phyloP scores from a whole-genome alignment of 2,329 filamentous ascomycete species.

The Fusarium sp. region DNA sequence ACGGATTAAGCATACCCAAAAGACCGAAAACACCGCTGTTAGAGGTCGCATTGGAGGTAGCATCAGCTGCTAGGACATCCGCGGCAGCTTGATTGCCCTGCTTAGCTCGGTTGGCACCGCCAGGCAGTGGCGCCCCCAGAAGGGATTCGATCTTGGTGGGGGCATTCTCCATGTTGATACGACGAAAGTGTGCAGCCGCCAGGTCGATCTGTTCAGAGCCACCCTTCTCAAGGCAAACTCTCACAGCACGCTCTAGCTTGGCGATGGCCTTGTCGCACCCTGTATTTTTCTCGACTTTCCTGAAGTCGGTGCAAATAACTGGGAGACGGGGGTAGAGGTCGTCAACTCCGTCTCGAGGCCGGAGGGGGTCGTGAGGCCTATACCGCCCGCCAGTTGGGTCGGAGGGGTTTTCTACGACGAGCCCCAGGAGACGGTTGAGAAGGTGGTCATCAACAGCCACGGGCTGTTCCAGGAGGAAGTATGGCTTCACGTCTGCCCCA shows the following conservation, averaged over 20 bases:
- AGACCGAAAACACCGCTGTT: too few species aligned
- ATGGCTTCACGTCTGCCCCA: too few species aligned
- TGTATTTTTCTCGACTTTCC: neutral
- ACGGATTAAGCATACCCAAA: too few species aligned
- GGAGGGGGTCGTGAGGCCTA: neutral
- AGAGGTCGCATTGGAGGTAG: too few species aligned
- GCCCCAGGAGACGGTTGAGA: conserved; percentile 4
- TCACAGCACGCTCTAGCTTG: neutral
- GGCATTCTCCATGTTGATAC: too few species aligned
- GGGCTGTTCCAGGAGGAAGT: neutral
- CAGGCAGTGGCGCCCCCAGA: too few species aligned
- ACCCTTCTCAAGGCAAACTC: neutral
- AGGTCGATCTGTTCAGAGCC: too few species aligned
- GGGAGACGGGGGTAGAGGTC: conserved; percentile 1
- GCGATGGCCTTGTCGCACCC: neutral
- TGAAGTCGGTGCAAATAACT: neutral
- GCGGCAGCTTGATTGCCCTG: too few species aligned
- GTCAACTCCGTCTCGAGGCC: neutral
- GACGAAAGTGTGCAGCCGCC: too few species aligned
- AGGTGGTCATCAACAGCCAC: neutral
- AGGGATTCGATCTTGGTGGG: too few species aligned
- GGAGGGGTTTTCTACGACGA: neutral
- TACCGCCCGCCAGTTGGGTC: neutral
- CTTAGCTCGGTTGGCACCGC: too few species aligned
- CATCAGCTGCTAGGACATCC: too few species aligned